phyloP scores from a whole-genome alignment of 208 protist species.

The Blastocrithidia nonstop region DNA sequence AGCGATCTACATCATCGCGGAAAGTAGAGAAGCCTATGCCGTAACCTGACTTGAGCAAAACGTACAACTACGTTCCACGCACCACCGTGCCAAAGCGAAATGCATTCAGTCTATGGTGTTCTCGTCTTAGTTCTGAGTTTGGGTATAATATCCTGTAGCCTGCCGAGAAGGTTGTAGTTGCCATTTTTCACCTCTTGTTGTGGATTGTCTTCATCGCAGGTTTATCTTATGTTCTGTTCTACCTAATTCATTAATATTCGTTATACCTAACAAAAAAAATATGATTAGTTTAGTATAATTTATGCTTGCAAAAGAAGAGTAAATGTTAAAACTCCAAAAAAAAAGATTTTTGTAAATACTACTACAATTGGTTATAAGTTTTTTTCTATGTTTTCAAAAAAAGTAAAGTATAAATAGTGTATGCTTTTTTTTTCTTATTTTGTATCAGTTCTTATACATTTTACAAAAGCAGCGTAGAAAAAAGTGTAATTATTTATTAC shows the following conservation, averaged over 20 bases:
- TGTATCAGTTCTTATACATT: constrained; percentile 1
- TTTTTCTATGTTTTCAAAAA: background rate
- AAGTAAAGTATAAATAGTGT: background rate
- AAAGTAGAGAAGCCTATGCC: too few species aligned
- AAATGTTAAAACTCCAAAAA: too few species aligned
- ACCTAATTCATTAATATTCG: too few species aligned
- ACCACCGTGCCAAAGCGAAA: constrained; percentile 11
- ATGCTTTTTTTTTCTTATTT: constrained; percentile 2
- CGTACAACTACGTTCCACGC: constrained; percentile 34
- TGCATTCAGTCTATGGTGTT: constrained; percentile 11
- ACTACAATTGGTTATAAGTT: background rate
- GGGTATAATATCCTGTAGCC: constrained; percentile 30
- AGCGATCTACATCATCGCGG: too few species aligned
- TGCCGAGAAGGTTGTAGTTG: constrained; percentile 24
- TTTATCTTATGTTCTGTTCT: too few species aligned
- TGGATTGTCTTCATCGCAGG: too few species aligned
- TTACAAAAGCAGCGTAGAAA: constrained; percentile 2
- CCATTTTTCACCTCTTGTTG: too few species aligned
- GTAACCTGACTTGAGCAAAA: constrained; percentile 53
- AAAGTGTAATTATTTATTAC: constrained; percentile 1
- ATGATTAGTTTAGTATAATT: too few species aligned
- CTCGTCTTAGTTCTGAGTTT: constrained; percentile 25
- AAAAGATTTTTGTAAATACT: background rate
- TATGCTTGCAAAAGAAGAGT: too few species aligned
- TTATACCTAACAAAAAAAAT: too few species aligned